Base-by-base conservation (phyloP, 1,284 basidiomycete genomes). In the Phylloporus sp. region DNA sequence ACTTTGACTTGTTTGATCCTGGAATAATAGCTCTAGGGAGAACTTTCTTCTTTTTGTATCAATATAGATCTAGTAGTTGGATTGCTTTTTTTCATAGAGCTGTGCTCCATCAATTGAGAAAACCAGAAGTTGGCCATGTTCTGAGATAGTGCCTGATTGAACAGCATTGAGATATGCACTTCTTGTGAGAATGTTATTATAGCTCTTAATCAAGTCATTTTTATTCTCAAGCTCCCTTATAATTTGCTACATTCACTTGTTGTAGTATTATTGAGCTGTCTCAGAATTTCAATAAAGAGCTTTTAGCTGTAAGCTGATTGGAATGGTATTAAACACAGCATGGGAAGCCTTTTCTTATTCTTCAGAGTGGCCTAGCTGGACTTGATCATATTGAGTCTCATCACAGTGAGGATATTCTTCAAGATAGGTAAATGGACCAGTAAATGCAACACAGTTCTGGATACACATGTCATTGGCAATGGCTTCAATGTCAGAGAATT, bases 1-100 rank as follows among this genome's bases (percentile, higher is more conserved):
- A 53, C n/a, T 47, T 53, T 1, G 52, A 49, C n/a, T 63, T 65
- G 3, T 65, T 60, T 0, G 50, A 61, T 6, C 64, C 58, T 28
- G 54, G 64, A 1, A 65, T 64, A 13, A 64, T 58, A 0, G 20
- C 47, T 1, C 63, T 53, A 18, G 60, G 56, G 0, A 66, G 44
- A 10, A 66, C 57, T n/a, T 49, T 15, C 28, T 58, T 61, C 24
- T 66, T 62, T 3, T 59, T 56, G 61, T 66, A 67, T 57, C 64
- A 0, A 64, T 66, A 20, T 65, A 65, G 6, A 64, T n/a, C 34
- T 34, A 53, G 15, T 34, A 53, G 13, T 52, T 22, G 5, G 11
- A 4, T 12, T 11, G 10, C 17, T 64, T 61, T 11, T 40, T 58
- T 7, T 62, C 39, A 15, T 56, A 64, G 3, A 64, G 47, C 12